Base-by-base conservation (phyloP, 352 stramenopile genomes). In the Globisporangium canariense region DNA sequence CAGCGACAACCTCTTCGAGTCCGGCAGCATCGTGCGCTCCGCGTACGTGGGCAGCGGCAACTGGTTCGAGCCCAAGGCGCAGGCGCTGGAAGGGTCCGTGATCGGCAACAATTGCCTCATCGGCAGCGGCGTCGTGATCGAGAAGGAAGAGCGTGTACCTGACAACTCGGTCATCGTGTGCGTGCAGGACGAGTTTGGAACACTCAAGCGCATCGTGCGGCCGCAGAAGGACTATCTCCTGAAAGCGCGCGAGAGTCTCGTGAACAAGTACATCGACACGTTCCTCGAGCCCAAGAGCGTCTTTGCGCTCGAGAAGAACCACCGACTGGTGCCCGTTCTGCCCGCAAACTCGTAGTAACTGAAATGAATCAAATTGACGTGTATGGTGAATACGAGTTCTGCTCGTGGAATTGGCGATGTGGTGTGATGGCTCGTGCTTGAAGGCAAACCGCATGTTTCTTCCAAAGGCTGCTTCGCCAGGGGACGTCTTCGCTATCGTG, bases 61-160 rank as follows among this genome's bases (percentile, higher is more conserved):
- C 69, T 86, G 76, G 71, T 90, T 96, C 34, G 87, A 96, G 60
- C 73, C 87, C n/a, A 89, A 91, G 58, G 73, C 78, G 8, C 41
- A 73, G 56, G 73, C 75, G 2, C 69, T 70, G 8, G 65, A 57
- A 1, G 83, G 85, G 51, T 90, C 83, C 2, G 71, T 88, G 43
- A 83, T 96, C 58, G 87, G 87, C 38, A 83, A 79, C 67, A 86
- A 92, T 66, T 96, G 87, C 66, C 56, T 94, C 60, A 89, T 96
- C 46, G 87, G 87, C 63, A 90, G 81, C 52, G 80, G 85, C 67
- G 83, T 96, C 65, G 75, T 93, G 28, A 76, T 96, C 64, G 75
- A 72, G 20, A 70, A 65, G n/a, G 64, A 76, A 59, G 85, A 93
- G 62, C 62, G 64, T 58, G 63, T 96, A 10, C 71, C 79, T 0